Percentiles rank a stretch among this genome's conserved stretches.
Evolutionary conservation across 441 rosid genomes (phyloP).

Genomic region (Gossypium davidsonii): DNA sequence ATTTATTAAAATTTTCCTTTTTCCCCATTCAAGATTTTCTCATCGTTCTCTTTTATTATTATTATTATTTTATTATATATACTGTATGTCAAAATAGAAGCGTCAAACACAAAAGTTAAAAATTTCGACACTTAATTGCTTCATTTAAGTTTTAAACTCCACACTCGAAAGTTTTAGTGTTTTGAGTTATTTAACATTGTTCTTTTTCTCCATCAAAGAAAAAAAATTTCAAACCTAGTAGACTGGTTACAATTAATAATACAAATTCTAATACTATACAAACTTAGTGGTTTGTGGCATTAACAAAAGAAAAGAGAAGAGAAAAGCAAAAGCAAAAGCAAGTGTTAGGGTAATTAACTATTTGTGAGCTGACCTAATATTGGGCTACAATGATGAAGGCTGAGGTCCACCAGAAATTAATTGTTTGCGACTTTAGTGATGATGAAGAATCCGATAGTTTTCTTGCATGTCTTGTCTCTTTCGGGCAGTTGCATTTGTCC

Average conservation of each 20-base stretch:
- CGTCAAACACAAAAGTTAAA: no score
- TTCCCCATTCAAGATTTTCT: neutral
- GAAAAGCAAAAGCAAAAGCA: neutral
- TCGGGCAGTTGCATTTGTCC: constrained; percentile 3
- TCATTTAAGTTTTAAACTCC: neutral
- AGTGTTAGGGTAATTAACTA: neutral
- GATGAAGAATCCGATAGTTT: neutral
- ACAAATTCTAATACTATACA: neutral
- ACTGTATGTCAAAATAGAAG: no score
- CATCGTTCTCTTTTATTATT: neutral
- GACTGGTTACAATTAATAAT: neutral
- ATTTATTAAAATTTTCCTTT: neutral
- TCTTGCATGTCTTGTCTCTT: constrained; percentile 10
- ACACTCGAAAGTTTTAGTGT: neutral
- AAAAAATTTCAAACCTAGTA: neutral
- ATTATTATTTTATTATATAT: neutral
- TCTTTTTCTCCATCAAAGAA: neutral
- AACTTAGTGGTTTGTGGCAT: neutral
- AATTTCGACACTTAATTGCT: no score
- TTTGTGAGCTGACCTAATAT: neutral
- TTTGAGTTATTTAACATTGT: no score
- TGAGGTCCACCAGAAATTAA: constrained; percentile 1
- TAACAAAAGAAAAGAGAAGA: neutral
- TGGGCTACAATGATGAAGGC: neutral
- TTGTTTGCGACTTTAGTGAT: neutral